These are phyloP conservation scores for Candida krabiensis DNA, from an alignment of 805 yeast genomes.

Conservation along the genomic window DNA sequence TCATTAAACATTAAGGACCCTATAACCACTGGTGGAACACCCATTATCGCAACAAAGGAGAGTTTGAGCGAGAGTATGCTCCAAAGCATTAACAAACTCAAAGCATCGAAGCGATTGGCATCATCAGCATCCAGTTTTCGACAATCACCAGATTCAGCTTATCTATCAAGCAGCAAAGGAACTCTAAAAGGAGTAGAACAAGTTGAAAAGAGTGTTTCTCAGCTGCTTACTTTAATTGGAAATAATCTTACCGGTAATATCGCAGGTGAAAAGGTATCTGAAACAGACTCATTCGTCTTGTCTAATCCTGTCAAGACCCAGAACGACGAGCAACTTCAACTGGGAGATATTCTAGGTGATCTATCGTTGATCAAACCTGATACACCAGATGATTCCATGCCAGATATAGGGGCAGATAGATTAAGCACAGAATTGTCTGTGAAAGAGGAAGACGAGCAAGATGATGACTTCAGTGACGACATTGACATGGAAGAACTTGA, in stretches of 20 bases:
- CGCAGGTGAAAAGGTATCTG: conserved; percentile 1
- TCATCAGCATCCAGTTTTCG: conserved; percentile 3
- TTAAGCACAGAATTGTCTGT: not conserved
- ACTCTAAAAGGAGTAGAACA: not conserved
- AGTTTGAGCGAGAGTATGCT: conserved; percentile 29
- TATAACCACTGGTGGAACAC: conserved; percentile 10
- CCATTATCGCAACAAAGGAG: conserved; percentile 27
- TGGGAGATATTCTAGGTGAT: not conserved
- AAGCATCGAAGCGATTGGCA: conserved; percentile 33
- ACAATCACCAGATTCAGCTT: conserved; percentile 3
- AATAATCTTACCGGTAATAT: conserved; percentile 11
- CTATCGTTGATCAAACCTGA: not conserved
- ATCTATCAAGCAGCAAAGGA: conserved; percentile 1
- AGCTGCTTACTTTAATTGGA: conserved; percentile 26
- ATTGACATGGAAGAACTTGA: conserved; percentile 32
- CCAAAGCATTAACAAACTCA: conserved; percentile 39
- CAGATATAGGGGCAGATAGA: not conserved
- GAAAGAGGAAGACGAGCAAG: conserved; percentile 11
- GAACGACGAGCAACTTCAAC: not conserved
- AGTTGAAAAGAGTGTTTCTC: conserved; percentile 23
- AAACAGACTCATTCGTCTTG: not conserved
- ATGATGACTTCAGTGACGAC: conserved; percentile 30
- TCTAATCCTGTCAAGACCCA: not conserved
- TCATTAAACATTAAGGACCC: conserved; percentile 33
- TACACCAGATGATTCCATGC: not conserved